Base-by-base conservation (phyloP, 2,329 filamentous ascomycete genomes). In the Monosporascus sp. region DNA sequence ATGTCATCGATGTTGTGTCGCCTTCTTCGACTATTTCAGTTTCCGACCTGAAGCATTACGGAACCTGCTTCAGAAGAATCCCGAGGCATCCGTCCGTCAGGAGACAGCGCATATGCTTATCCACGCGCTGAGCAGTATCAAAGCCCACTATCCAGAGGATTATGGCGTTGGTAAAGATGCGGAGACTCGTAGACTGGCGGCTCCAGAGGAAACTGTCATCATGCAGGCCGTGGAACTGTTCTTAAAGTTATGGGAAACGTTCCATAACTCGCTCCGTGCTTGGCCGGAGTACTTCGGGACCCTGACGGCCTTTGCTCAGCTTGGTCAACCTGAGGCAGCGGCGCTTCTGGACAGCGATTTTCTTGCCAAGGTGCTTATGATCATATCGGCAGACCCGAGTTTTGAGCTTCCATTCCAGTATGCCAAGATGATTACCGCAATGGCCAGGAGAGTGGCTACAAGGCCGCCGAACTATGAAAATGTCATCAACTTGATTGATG, bases 231-330 rank as follows among this genome's bases (percentile, higher is more conserved):
- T 84, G 41, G 60, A 63, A 18, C 70, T 82, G 22, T 74, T 91
- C 49, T 72, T 75, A 31, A 68, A 75, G 22, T 68, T 89, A 3
- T 90, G 84, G 81, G 72, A 78, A 3, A 74, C 71, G n/a, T 83
- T 91, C 53, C 83, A 89, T 55, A 69, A 74, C 3, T 74, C 79
- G 46, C 72, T 83, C 28, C 81, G 85, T 53, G 80, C 87, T 3
- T 94, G 89, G 89, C 81, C 85, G 43, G 88, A 93, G 62, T 86
- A 87, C 54, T 93, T 93, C 65, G 79, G 80, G 14, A 78, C 88
- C n/a, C 74, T 92, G 56, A 65, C 80, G n/a, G 74, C 74, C n/a
- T 86, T 92, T 64, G 82, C 84, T 15, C 75, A 73, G 46, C 69
- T 89, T 51, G 87, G 87, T 1, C 69, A 74, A 3, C 67, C 75